Evolutionary conservation across 305 asterid species (phyloP), one percentile per base, ranked within the genome.

Genomic region (Fraxinus baroniana): DNA sequence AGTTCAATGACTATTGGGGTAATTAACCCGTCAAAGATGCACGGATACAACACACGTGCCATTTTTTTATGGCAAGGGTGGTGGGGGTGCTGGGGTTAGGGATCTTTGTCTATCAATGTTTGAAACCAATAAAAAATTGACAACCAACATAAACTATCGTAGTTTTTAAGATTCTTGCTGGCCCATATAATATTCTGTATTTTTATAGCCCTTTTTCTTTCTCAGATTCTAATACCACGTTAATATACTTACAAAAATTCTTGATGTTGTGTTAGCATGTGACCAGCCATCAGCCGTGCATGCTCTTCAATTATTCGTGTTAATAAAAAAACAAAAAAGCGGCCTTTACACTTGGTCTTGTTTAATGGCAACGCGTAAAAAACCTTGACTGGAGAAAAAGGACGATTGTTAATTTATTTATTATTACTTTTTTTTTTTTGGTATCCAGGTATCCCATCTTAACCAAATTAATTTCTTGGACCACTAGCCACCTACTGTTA

Each of bases 241-340:
- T 66, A 77, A 37, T 80, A 49, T 18, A 75, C 77, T 80, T 68
- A 80, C 80, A 78, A 72, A 78, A 35, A 82, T 77, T 72, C 64
- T 75, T 83, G 66, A 83, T 68, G 66, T 85, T 84, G 78, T 80
- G 80, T 28, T 81, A 77, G 86, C 89, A 86, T 76, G 83, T 87
- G 90, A 87, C 86, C 89, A 86, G 81, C 88, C 83, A 78, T 81
- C 88, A 86, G 82, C 89, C 84, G 77, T 84, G 83, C 84, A 77
- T 84, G 81, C 84, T 78, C 81, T 79, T 79, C 85, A 86, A 86
- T 79, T 28, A 85, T 86, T 76, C 85, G 78, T 82, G 78, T 74
- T 83, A 84, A 73, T 60, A 72, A 7, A 24, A 2, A 64, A 24
- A 1, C 4, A 24, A 22, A 7, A 24, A 10, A 3, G 18, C 4